Percentiles rank a stretch among this genome's conserved stretches.
These are phyloP conservation scores for Xerocomellus amylosporus DNA, from an alignment of 768 basidiomycete species.

Conservation along the genomic window DNA sequence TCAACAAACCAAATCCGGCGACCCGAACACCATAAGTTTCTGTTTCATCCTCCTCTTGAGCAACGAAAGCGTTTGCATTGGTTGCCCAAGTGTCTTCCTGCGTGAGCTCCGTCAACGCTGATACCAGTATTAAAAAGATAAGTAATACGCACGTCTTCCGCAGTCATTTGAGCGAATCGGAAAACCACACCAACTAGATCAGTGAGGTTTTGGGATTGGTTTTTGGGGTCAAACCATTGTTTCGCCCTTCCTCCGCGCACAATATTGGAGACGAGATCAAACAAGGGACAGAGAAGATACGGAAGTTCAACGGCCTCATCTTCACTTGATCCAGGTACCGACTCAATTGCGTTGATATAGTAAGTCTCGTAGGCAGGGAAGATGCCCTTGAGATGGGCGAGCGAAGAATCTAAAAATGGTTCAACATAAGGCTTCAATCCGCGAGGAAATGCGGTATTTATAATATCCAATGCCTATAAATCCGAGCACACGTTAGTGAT, in stretches of 20 bases:
- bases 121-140: background rate
- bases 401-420: slow-evolving; percentile 55
- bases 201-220: slow-evolving; percentile 38
- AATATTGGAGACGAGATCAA: slow-evolving; percentile 75
- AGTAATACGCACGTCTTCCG: slow-evolving; percentile 67
- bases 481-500: background rate
- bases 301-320: slow-evolving; percentile 74
- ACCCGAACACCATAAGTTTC: slow-evolving; percentile 78
- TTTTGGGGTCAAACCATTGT: slow-evolving; percentile 54
- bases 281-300: slow-evolving; percentile 70
- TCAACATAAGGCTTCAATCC: slow-evolving; percentile 61
- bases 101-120: background rate
- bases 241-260: slow-evolving; percentile 63
- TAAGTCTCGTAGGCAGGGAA: slow-evolving; percentile 59
- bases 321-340: slow-evolving; percentile 64
- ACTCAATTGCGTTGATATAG: slow-evolving; percentile 56
- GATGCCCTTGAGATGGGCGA: slow-evolving; percentile 57
- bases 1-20: slow-evolving; percentile 80
- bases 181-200: slow-evolving; percentile 56
- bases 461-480: slow-evolving; percentile 69
- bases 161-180: slow-evolving; percentile 80
- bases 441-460: slow-evolving; percentile 80
- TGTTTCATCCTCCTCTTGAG: slow-evolving; percentile 92
- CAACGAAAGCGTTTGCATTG: slow-evolving; percentile 89
- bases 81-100: slow-evolving; percentile 91